Conservation (phyloP, 2,329 filamentous ascomycete species). For the Pyrenophora tritici-repentis region DNA sequence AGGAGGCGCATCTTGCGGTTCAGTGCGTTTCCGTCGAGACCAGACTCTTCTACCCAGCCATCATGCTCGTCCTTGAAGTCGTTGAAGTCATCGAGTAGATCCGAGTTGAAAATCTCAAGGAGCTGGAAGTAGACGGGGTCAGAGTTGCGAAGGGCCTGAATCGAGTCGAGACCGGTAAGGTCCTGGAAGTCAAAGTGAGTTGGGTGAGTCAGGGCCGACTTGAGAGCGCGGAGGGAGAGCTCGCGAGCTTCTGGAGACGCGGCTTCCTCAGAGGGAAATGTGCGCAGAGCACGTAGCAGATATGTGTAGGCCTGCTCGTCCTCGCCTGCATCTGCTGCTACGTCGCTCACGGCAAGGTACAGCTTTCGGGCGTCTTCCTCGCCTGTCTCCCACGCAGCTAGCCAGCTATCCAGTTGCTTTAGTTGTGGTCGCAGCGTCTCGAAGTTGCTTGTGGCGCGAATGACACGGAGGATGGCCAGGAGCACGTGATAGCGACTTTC, state of each 20-base stretch:
- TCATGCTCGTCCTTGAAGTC: constrained; percentile 93
- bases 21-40: constrained; percentile 71
- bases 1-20: constrained; percentile 96
- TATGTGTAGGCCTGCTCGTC: constrained; percentile 76
- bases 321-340: constrained; percentile 78
- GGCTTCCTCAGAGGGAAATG: constrained; percentile 66
- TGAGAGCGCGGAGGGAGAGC: constrained; percentile 67
- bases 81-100: constrained; percentile 92
- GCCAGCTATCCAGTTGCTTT: constrained; percentile 80
- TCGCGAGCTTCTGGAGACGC: constrained; percentile 60
- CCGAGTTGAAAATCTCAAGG: constrained; percentile 92
- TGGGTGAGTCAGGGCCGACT: constrained; percentile 68
- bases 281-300: constrained; percentile 76
- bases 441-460: constrained; percentile 71
- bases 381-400: constrained; percentile 79
- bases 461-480: constrained; percentile 82
- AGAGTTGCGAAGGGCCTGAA: constrained; percentile 85
- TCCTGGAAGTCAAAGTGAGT: constrained; percentile 75
- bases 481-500: constrained; percentile 89
- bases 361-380: constrained; percentile 83
- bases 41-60: constrained; percentile 79
- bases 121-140: constrained; percentile 87
- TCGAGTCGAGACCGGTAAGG: constrained; percentile 70
- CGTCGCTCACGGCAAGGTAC: constrained; percentile 80
- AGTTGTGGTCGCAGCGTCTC: constrained; percentile 84